Conservation (phyloP, 202 grass and related monocot species). For the Panicum hallii region DNA sequence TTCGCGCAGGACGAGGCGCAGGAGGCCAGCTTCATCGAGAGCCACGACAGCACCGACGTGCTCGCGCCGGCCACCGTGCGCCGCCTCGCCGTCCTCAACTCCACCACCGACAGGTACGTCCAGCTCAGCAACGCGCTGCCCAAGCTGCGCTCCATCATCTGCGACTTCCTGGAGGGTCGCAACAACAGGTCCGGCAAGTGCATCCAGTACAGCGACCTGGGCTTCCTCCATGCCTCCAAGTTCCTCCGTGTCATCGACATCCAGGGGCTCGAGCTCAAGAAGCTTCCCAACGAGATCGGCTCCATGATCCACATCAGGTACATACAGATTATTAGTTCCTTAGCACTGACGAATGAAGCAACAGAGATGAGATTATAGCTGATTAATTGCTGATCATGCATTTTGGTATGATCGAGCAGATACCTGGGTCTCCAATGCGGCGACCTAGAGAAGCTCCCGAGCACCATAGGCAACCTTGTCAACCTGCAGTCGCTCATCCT, state of each 20-base stretch:
- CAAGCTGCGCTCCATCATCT: slow-evolving; percentile 66
- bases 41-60: slow-evolving; percentile 74
- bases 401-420: slow-evolving; percentile 13
- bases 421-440: slow-evolving; percentile 19
- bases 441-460: slow-evolving; percentile 51
- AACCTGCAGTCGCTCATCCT: slow-evolving; percentile 68
- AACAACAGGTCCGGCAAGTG: slow-evolving; percentile 17
- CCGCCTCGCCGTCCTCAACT: slow-evolving; percentile 63
- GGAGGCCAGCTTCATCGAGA: slow-evolving; percentile 67
- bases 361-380: neutral
- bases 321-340: neutral
- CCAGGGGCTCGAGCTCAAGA: slow-evolving; percentile 55
- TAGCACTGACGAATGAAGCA: slow-evolving; percentile 3
- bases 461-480: slow-evolving; percentile 48
- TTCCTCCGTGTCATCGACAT: slow-evolving; percentile 65
- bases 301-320: slow-evolving; percentile 64
- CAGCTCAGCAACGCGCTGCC: slow-evolving; percentile 56
- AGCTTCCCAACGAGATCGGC: slow-evolving; percentile 52
- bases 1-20: slow-evolving; percentile 70
- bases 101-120: slow-evolving; percentile 45
- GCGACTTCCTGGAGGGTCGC: slow-evolving; percentile 40
- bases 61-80: slow-evolving; percentile 67
- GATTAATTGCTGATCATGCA: neutral
- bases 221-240: slow-evolving; percentile 60
- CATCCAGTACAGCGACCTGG: slow-evolving; percentile 41